phyloP scores from a whole-genome alignment of 192 early-diverging fungal species.

The Chytriomyces hyalinus region DNA sequence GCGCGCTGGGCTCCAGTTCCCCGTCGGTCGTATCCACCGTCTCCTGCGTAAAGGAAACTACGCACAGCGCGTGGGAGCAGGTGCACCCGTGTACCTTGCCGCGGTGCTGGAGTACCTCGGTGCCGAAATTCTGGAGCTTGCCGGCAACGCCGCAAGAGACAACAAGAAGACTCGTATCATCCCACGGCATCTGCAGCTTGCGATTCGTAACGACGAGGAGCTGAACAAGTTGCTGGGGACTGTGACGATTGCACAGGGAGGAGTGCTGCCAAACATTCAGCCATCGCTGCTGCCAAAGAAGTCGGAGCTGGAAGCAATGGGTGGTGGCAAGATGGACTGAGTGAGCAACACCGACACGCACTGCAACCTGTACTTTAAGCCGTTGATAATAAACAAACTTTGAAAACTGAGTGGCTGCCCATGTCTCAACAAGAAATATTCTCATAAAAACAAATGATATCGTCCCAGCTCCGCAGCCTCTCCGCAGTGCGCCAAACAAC shows the following conservation, averaged over 20 bases:
- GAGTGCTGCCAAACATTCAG: slow-evolving; percentile 70
- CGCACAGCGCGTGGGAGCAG: slow-evolving; percentile 89
- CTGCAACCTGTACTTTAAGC: too few species aligned
- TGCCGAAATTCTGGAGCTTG: slow-evolving; percentile 95
- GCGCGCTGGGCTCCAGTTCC: slow-evolving; percentile 95
- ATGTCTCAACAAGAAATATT: neutral
- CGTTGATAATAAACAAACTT: too few species aligned
- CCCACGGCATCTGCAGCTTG: slow-evolving; percentile 91
- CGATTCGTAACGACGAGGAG: slow-evolving; percentile 96
- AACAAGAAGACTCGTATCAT: slow-evolving; percentile 94
- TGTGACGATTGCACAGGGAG: slow-evolving; percentile 91
- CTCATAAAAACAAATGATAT: neutral
- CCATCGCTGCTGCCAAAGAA: too few species aligned
- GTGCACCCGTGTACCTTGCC: slow-evolving; percentile 89
- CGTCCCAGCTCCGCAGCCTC: slow-evolving; percentile 32
- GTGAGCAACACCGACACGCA: too few species aligned
- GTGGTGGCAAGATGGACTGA: too few species aligned
- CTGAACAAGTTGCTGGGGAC: slow-evolving; percentile 88
- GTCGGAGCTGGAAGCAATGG: too few species aligned
- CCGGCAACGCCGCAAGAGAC: slow-evolving; percentile 92
- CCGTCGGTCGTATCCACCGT: slow-evolving; percentile 96
- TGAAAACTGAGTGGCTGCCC: too few species aligned
- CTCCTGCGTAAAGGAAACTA: slow-evolving; percentile 92
- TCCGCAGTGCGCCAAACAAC: slow-evolving; percentile 75
- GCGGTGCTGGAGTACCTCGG: slow-evolving; percentile 95